Evolutionary conservation across 176 grass and related monocot species (phyloP), one percentile per base, ranked within the genome.

Genomic region (Carex pumila): DNA sequence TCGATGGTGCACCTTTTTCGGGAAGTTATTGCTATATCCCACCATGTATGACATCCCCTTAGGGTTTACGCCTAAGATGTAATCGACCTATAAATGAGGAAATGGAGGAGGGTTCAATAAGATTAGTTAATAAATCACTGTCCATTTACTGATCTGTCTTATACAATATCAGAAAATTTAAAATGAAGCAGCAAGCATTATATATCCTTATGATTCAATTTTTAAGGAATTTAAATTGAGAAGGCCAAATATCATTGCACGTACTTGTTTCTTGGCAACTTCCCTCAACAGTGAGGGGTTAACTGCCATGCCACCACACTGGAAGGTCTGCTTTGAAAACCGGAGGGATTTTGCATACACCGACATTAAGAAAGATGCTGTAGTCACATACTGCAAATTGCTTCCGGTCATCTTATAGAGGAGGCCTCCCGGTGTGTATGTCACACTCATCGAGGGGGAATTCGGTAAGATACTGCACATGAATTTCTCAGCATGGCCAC

Each of bases 31-130:
- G 4, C 92, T 87, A 60, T 86, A 92, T 3, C 90, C 92, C 6
- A 94, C 92, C 92, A 94, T 94, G 88, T 94, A 94, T 0, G 92
- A 92, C 92, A 94, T 94, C 30, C 47, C 72, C 34, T 79, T 79
- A 65, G 92, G 92, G 74, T 94, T 94, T 77, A 88, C 76, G 0
- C 92, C 92, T 37, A 94, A 83, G 64, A 94, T 92, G 88, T 92
- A 92, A 74, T 92, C 90, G 53, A 92, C 90, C 90, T 89, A 81
- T 89, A 81, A 59, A 61, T 36, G 21, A 59, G 7, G 18, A 63
- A 64, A 25, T 22, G 22, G 31, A 61, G 34, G 6, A 12, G 34
- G 63, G 3, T 21, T 61, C 17, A 81, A 39, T 81, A 39, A 81
- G 43, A 41, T 80, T 55, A 34, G 34, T 49, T 55, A 29, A 53